phyloP scores from a whole-genome alignment of 495 filamentous ascomycete genomes.

The Podospora tetraspora region DNA sequence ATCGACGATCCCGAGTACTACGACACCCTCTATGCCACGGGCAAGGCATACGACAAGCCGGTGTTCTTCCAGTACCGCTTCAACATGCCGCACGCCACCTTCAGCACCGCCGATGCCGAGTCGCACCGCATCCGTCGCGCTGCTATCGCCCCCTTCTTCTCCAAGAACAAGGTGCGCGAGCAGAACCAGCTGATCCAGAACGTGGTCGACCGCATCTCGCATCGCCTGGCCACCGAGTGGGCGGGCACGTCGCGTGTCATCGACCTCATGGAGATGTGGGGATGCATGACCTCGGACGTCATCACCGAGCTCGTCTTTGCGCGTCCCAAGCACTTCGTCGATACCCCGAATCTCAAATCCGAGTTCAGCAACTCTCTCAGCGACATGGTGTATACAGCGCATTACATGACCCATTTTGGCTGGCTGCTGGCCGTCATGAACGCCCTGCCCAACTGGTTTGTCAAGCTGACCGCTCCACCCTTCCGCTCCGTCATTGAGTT shows the following conservation, averaged over 20 bases:
- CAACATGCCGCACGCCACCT: conserved; percentile 1
- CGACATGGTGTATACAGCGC: neutral
- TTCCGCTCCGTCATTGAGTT: conserved; percentile 1
- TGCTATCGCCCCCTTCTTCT: conserved; percentile 6
- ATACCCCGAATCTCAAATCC: neutral
- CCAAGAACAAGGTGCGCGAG: neutral
- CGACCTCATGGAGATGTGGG: conserved; percentile 1
- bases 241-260: neutral
- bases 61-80: conserved; percentile 2
- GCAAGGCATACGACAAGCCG: neutral
- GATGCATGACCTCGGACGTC: conserved; percentile 2
- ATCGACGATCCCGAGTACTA: conserved; percentile 4
- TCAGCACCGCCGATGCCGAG: conserved; percentile 3
- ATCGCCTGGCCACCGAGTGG: neutral
- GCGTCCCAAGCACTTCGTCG: neutral
- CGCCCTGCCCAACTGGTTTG: conserved; percentile 3
- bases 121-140: neutral
- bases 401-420: neutral
- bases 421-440: neutral
- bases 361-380: neutral
- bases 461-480: neutral
- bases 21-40: neutral
- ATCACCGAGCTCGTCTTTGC: conserved; percentile 5
- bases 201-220: neutral
- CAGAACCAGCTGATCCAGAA: conserved; percentile 1